phyloP scores from a whole-genome alignment of 2,329 filamentous ascomycete species.

The Fusarium buharicum region DNA sequence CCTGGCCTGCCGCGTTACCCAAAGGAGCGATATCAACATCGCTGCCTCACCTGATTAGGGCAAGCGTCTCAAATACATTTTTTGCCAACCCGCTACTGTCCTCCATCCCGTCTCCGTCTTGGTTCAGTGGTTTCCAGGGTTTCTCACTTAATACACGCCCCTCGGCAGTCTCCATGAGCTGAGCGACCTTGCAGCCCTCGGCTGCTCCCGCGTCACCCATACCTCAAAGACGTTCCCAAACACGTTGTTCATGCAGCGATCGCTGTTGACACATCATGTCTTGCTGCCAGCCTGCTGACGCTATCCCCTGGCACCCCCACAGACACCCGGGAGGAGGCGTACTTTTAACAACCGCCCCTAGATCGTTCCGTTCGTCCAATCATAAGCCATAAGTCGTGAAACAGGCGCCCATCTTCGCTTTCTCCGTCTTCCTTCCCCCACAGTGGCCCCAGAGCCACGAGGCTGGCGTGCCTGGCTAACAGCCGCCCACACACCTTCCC shows the following conservation, averaged over 20 bases:
- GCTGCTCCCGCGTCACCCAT: slow-evolving; percentile 44
- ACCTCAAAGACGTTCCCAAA: slow-evolving; percentile 28
- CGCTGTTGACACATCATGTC: slow-evolving; percentile 39
- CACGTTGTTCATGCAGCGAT: slow-evolving; percentile 36
- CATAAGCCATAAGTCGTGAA: slow-evolving; percentile 64
- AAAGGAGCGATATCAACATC: slow-evolving; percentile 46
- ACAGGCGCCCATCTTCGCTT: slow-evolving; percentile 48
- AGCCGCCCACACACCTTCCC: slow-evolving; percentile 43
- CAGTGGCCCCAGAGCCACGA: slow-evolving; percentile 44
- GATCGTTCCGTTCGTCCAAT: slow-evolving; percentile 59
- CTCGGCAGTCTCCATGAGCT: slow-evolving; percentile 29
- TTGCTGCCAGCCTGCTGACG: slow-evolving; percentile 38
- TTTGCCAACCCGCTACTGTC: slow-evolving; percentile 30
- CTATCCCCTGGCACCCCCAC: slow-evolving; percentile 42
- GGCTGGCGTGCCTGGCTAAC: slow-evolving; percentile 42
- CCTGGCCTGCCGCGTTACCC: slow-evolving; percentile 40
- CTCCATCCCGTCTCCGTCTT: slow-evolving; percentile 31
- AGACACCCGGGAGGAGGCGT: slow-evolving; percentile 54
- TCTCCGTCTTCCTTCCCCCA: slow-evolving; percentile 32
- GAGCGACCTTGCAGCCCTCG: slow-evolving; percentile 37
- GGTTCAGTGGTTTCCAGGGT: slow-evolving; percentile 35
- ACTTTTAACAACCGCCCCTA: slow-evolving; percentile 55
- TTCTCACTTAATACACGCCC: slow-evolving; percentile 39
- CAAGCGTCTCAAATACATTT: slow-evolving; percentile 47
- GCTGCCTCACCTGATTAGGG: slow-evolving; percentile 49